phyloP scores from a whole-genome alignment of 129 eudicot genomes.

The Logfia minima region DNA sequence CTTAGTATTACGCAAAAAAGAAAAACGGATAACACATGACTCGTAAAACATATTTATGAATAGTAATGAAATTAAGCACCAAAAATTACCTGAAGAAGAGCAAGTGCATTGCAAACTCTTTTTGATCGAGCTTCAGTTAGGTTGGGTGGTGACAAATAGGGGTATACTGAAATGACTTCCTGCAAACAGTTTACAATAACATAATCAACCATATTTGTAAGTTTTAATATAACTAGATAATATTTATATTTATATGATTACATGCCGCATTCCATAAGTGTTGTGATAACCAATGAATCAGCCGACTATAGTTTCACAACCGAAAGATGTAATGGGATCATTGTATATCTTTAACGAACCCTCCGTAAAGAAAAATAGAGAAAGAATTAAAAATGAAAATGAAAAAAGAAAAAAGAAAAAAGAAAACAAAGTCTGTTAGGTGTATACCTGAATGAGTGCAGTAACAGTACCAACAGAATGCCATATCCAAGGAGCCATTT shows the following conservation, averaged over 20 bases:
- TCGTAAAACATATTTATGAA: no score
- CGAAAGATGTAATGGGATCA: no score
- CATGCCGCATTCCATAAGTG: no score
- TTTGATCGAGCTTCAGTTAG: constrained; percentile 72
- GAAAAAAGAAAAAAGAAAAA: no score
- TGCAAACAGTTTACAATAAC: constrained; percentile 30
- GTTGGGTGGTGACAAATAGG: constrained; percentile 77
- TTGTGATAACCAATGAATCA: no score
- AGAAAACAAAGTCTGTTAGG: not conserved
- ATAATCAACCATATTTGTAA: not conserved
- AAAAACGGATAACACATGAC: no score
- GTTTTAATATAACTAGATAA: not conserved
- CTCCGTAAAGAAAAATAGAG: no score
- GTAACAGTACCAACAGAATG: constrained; percentile 12
- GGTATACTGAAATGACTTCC: constrained; percentile 85
- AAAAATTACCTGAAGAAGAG: constrained; percentile 72
- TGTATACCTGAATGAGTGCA: constrained; percentile 19
- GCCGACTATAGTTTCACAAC: no score
- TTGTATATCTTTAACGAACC: no score
- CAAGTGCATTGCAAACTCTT: constrained; percentile 86
- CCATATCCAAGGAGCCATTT: constrained; percentile 22
- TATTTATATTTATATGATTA: not conserved
- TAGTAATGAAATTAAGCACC: not conserved
- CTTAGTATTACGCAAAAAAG: no score
- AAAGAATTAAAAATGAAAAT: no score